These are phyloP conservation scores for Tulasnella sp. DNA, from an alignment of 768 basidiomycete species.

Conservation along the genomic window DNA sequence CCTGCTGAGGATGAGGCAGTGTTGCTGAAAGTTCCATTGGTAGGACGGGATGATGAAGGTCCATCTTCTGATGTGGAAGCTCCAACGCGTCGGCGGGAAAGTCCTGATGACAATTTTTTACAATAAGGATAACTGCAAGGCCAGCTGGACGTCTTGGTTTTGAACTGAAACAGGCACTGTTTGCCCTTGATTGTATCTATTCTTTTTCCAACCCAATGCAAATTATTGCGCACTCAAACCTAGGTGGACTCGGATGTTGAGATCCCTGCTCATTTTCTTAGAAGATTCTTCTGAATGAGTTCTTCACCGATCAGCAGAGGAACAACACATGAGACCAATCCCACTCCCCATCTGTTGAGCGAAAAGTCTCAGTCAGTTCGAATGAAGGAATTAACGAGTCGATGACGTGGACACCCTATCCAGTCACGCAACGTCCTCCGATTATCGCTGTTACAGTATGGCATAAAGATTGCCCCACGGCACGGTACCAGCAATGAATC, in stretches of 20 bases:
- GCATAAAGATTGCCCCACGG: slow-evolving; percentile 52
- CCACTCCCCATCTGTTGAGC: slow-evolving; percentile 35
- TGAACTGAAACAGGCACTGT: too few relatives aligned
- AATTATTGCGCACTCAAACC: too few relatives aligned
- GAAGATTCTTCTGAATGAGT: too few relatives aligned
- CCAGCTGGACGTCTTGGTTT: too few relatives aligned
- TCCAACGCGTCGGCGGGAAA: slow-evolving; percentile 8
- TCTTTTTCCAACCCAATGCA: too few relatives aligned
- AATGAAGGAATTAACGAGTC: not conserved
- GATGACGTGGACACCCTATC: slow-evolving; percentile 25
- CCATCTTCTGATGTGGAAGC: too few relatives aligned
- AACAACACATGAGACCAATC: slow-evolving; percentile 62
- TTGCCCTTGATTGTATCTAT: too few relatives aligned
- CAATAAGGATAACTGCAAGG: too few relatives aligned
- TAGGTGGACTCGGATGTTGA: too few relatives aligned
- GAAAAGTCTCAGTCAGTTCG: slow-evolving; percentile 8
- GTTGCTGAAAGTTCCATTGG: slow-evolving; percentile 1
- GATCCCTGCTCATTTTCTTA: too few relatives aligned
- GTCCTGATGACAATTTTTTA: too few relatives aligned
- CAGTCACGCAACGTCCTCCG: slow-evolving; percentile 60
- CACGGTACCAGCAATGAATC: slow-evolving; percentile 68
- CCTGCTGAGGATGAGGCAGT: slow-evolving; percentile 25
- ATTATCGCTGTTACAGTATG: slow-evolving; percentile 64
- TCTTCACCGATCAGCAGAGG: slow-evolving; percentile 80
- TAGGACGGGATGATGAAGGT: too few relatives aligned